Percentiles rank a stretch among this genome's conserved stretches.
Conservation (phyloP, 495 filamentous ascomycete genomes). For the Aspergillus sclerotioniger region DNA sequence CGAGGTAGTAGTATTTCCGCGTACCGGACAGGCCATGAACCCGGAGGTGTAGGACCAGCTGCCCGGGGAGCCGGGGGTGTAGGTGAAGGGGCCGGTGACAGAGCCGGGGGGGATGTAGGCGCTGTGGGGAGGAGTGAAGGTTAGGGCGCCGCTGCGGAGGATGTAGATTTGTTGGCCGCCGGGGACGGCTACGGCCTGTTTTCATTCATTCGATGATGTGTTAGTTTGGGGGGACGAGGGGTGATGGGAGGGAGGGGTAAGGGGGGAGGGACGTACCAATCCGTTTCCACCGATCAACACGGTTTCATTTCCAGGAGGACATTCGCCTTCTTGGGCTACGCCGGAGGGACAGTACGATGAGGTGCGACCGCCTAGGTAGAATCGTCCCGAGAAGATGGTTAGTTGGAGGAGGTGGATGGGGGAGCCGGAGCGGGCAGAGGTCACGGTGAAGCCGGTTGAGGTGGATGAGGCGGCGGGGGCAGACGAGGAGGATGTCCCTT, state of each 20-base stretch:
- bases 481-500: neutral
- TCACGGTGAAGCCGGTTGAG: conserved; percentile 32
- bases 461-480: neutral
- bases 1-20: neutral
- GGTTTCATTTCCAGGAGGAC: conserved; percentile 45
- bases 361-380: conserved; percentile 42
- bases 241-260: neutral
- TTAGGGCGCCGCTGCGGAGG: conserved; percentile 50
- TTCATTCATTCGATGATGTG: conserved; percentile 11
- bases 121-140: conserved; percentile 61
- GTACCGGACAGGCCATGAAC: conserved; percentile 44
- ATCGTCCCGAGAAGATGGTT: conserved; percentile 38
- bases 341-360: conserved; percentile 39
- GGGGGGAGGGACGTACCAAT: conserved; percentile 27
- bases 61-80: conserved; percentile 23
- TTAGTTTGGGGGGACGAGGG: neutral
- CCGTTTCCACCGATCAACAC: conserved; percentile 36
- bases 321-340: conserved; percentile 16
- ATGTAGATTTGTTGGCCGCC: conserved; percentile 68
- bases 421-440: conserved; percentile 39
- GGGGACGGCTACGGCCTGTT: conserved; percentile 55
- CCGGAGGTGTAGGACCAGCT: conserved; percentile 32
- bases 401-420: conserved; percentile 41
- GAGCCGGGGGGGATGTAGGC: conserved; percentile 55
- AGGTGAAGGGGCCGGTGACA: conserved; percentile 42